phyloP scores from a whole-genome alignment of 2,329 filamentous ascomycete genomes.

The Dactylonectria macrodidyma region DNA sequence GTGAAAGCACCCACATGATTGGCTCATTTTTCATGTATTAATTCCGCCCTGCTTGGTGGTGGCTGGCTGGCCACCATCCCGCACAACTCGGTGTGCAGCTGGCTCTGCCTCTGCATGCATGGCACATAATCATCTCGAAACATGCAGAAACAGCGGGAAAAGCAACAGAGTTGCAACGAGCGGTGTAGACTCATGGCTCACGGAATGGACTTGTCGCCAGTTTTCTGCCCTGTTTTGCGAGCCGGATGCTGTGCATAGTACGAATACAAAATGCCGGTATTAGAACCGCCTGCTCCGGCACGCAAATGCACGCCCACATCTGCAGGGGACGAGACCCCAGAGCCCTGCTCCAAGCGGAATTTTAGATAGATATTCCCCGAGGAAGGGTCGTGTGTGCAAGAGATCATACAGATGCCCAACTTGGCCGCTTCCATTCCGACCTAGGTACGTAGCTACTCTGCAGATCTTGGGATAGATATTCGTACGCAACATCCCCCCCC shows the following conservation, averaged over 20 bases:
- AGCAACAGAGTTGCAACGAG: slow-evolving; percentile 8
- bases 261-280: slow-evolving; percentile 8
- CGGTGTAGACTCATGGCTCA: slow-evolving; percentile 14
- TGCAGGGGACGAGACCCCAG: slow-evolving; percentile 13
- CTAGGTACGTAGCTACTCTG: no score
- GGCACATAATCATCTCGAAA: slow-evolving; percentile 5
- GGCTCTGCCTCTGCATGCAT: slow-evolving; percentile 6
- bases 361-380: not conserved
- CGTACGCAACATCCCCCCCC: no score
- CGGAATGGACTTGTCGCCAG: not conserved
- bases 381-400: not conserved
- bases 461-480: no score
- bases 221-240: not conserved
- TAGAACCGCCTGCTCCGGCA: slow-evolving; percentile 7
- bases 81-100: slow-evolving; percentile 13
- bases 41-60: not conserved
- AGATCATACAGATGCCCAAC: not conserved
- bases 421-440: not conserved
- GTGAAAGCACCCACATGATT: slow-evolving; percentile 1
- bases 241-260: slow-evolving; percentile 10
- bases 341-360: slow-evolving; percentile 1
- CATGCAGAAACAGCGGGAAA: not conserved
- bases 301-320: slow-evolving; percentile 1
- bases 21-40: not conserved
- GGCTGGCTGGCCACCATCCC: slow-evolving; percentile 2